Evolutionary conservation across 345 rosid species (phyloP).

Genomic region (Pugionium dolabratum): DNA sequence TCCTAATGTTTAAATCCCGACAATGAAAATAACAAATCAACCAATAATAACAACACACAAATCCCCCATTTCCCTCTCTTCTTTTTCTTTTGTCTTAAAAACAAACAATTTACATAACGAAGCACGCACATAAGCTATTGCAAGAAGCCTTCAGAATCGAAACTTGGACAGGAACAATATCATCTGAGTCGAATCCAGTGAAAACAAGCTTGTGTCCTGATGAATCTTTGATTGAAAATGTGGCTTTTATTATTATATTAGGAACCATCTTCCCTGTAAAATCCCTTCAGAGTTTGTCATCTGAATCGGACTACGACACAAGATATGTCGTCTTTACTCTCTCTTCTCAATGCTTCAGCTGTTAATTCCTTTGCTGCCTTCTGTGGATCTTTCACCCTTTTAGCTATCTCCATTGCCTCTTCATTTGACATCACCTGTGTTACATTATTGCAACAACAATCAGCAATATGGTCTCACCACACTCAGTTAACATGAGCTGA

Average conservation of each 20-base stretch:
- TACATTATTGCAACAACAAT: slow-evolving; percentile 13
- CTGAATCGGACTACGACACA: slow-evolving; percentile 74
- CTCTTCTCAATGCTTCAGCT: slow-evolving; percentile 66
- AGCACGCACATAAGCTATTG: slow-evolving; percentile 34
- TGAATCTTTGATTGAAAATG: slow-evolving; percentile 36
- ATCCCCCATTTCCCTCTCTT: slow-evolving; percentile 7
- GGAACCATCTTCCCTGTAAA: slow-evolving; percentile 28
- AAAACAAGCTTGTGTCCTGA: slow-evolving; percentile 29
- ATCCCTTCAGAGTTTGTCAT: slow-evolving; percentile 38
- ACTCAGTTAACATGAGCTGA: not conserved
- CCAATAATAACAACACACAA: slow-evolving; percentile 35
- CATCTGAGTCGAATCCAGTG: slow-evolving; percentile 25
- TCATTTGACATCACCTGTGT: slow-evolving; percentile 74
- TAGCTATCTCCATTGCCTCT: slow-evolving; percentile 75
- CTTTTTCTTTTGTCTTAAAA: not conserved
- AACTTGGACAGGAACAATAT: slow-evolving; percentile 26
- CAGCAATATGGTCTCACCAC: not conserved
- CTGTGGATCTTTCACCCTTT: slow-evolving; percentile 64
- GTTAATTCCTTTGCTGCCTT: slow-evolving; percentile 79
- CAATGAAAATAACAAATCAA: slow-evolving; percentile 41
- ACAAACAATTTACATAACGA: slow-evolving; percentile 39
- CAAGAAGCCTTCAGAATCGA: slow-evolving; percentile 24
- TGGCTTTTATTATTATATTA: slow-evolving; percentile 21
- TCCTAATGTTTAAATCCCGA: slow-evolving; percentile 32
- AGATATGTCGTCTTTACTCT: slow-evolving; percentile 80